Conservation (phyloP, 177 flowering plant species). For the Telopea speciosissima region DNA sequence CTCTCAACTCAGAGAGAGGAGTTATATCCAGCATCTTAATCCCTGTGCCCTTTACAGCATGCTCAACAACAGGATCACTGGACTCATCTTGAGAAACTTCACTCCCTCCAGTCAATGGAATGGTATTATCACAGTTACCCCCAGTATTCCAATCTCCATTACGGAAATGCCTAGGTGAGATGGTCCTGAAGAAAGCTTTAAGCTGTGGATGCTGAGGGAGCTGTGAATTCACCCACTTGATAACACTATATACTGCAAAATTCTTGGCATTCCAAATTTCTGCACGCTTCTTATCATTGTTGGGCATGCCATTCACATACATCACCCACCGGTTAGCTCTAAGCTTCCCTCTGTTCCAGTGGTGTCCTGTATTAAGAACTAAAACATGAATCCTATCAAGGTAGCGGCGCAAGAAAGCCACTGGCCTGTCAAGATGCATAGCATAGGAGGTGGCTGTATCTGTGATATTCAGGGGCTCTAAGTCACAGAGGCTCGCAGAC, state of each 20-base stretch:
- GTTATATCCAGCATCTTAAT: slow-evolving; percentile 61
- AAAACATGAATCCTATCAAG: slow-evolving; percentile 42
- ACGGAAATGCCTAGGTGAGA: slow-evolving; percentile 68
- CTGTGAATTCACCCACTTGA: slow-evolving; percentile 55
- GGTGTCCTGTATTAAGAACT: slow-evolving; percentile 72
- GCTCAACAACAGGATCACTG: slow-evolving; percentile 37
- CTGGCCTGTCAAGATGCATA: slow-evolving; percentile 73
- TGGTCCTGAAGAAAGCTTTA: slow-evolving; percentile 52
- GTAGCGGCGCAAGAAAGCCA: slow-evolving; percentile 39
- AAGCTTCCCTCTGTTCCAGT: slow-evolving; percentile 70
- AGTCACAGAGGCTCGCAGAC: slow-evolving; percentile 60
- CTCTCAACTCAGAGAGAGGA: slow-evolving; percentile 49
- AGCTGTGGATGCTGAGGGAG: slow-evolving; percentile 43
- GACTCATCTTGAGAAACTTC: slow-evolving; percentile 48
- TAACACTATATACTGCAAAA: slow-evolving; percentile 46
- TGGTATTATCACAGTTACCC: slow-evolving; percentile 64
- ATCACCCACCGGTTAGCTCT: slow-evolving; percentile 55
- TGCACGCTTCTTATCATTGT: slow-evolving; percentile 35
- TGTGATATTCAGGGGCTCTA: slow-evolving; percentile 32
- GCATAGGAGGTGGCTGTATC: slow-evolving; percentile 39
- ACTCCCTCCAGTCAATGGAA: slow-evolving; percentile 40
- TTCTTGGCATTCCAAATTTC: slow-evolving; percentile 48
- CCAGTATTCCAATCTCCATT: slow-evolving; percentile 80
- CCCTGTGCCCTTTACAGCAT: slow-evolving; percentile 50
- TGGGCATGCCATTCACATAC: slow-evolving; percentile 49